These are phyloP conservation scores for Pyrrhoderma lamaoense DNA, from an alignment of 1,284 basidiomycete genomes.

Conservation along the genomic window DNA sequence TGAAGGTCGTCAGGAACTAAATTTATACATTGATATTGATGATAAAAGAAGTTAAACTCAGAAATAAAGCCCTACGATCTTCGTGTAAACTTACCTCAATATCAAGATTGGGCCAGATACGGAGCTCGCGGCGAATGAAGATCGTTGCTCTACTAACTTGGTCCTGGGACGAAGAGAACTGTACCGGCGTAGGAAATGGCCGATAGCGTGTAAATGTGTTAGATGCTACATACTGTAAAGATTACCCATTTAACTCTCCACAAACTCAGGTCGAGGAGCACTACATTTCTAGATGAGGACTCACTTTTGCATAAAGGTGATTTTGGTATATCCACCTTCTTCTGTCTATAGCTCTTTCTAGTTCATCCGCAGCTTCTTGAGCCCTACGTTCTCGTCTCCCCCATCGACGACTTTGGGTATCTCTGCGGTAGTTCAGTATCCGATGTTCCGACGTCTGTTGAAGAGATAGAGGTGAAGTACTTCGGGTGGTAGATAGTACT, in stretches of 20 bases:
- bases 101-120: constrained; percentile 76
- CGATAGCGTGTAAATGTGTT: constrained; percentile 77
- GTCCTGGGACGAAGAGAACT: constrained; percentile 69
- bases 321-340: constrained; percentile 66
- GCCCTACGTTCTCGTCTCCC: constrained; percentile 37
- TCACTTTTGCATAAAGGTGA: constrained; percentile 72
- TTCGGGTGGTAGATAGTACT: constrained; percentile 71
- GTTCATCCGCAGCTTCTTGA: constrained; percentile 45
- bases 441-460: constrained; percentile 26
- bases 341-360: constrained; percentile 56
- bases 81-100: constrained; percentile 60
- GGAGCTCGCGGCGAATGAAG: constrained; percentile 79
- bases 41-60: not conserved
- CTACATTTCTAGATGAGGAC: constrained; percentile 22
- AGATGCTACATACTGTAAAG: constrained; percentile 78
- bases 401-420: constrained; percentile 45
- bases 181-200: constrained; percentile 72
- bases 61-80: too few relatives aligned
- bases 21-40: not conserved
- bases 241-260: too few relatives aligned
- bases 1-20: constrained; percentile 50
- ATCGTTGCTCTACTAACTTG: constrained; percentile 64
- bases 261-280: constrained; percentile 1
- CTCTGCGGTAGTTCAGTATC: constrained; percentile 26
- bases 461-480: constrained; percentile 40